These are phyloP conservation scores for Cryptosporidium sp. DNA, from an alignment of 169 alveolate genomes.

Conservation along the genomic window DNA sequence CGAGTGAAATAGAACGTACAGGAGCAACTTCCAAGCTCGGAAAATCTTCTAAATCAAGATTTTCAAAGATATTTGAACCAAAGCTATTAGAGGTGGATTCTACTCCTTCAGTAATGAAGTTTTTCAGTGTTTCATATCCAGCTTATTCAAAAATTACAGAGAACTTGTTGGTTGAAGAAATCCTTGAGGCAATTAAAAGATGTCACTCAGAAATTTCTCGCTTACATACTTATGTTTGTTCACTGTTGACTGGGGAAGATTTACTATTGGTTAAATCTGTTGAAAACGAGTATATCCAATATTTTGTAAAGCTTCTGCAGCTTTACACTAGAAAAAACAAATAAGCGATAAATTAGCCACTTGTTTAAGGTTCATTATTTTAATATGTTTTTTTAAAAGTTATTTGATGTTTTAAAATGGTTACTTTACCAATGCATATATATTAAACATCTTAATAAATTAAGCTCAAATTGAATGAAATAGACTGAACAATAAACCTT, in stretches of 20 bases:
- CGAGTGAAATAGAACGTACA: too few species aligned
- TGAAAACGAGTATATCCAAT: background rate
- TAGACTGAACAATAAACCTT: too few species aligned
- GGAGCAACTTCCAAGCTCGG: background rate
- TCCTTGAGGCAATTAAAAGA: background rate
- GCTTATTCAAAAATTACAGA: background rate
- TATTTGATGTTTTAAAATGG: too few species aligned
- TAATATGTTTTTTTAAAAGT: too few species aligned
- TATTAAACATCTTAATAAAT: too few species aligned
- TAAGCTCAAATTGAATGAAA: too few species aligned
- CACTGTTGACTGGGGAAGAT: background rate
- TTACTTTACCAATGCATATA: too few species aligned
- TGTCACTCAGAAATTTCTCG: background rate
- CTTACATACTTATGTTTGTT: background rate
- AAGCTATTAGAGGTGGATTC: background rate
- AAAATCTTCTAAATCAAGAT: background rate
- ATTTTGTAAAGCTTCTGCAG: too few species aligned
- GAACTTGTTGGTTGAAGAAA: background rate
- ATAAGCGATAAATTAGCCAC: too few species aligned
- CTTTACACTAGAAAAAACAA: too few species aligned
- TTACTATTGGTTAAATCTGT: background rate
- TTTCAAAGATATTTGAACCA: background rate
- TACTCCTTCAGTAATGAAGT: background rate
- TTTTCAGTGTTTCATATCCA: background rate
- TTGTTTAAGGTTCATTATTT: too few species aligned